These are phyloP conservation scores for Oryza brachyantha DNA, from an alignment of 176 grass and related monocot species.

Conservation along the genomic window DNA sequence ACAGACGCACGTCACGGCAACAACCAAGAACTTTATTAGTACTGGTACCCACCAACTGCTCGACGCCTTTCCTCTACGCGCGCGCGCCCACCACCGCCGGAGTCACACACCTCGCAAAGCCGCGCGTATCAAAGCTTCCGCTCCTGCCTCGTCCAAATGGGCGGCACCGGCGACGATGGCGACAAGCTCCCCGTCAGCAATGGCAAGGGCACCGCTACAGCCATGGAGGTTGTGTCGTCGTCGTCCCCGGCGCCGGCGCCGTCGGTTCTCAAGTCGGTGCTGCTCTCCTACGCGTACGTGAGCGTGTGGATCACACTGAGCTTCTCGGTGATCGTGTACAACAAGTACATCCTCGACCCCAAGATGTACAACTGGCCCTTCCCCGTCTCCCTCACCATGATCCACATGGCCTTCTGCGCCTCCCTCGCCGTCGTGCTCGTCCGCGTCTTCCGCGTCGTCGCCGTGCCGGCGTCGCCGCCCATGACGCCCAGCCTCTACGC, in stretches of 20 bases:
- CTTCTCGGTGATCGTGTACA: conserved; percentile 88
- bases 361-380: conserved; percentile 93
- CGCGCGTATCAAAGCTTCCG: neutral
- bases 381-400: conserved; percentile 77
- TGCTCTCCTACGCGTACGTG: conserved; percentile 74
- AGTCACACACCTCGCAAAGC: neutral
- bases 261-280: conserved; percentile 53
- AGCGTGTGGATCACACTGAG: conserved; percentile 77
- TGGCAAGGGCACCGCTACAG: neutral
- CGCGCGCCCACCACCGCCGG: neutral
- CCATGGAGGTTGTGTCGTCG: conserved; percentile 24
- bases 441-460: conserved; percentile 60
- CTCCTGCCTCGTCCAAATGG: conserved; percentile 6
- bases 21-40: neutral
- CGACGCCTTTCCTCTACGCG: neutral
- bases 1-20: neutral
- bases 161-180: neutral
- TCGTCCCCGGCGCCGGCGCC: neutral
- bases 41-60: neutral
- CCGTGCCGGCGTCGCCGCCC: conserved; percentile 27
- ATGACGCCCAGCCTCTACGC: conserved; percentile 54
- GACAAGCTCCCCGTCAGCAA: too few relatives aligned
- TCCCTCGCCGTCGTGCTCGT: conserved; percentile 50
- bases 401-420: conserved; percentile 90
- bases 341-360: conserved; percentile 90